Conservation (phyloP, 208 protist genomes). For the Hexamita inflata region DNA sequence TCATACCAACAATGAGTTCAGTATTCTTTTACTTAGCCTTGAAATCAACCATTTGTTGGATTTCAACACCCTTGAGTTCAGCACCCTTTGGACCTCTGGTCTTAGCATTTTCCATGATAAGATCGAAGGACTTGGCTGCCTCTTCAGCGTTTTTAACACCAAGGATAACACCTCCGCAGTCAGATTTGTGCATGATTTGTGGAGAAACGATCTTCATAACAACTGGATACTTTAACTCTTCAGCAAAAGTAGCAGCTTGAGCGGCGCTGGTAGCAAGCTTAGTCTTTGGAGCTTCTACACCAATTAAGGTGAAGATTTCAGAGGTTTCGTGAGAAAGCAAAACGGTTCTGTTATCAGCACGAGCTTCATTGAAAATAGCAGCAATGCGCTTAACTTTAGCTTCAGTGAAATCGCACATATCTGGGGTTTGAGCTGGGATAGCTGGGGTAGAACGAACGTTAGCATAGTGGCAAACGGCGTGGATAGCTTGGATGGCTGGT, state of each 20-base stretch:
- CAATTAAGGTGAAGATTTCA: constrained; percentile 32
- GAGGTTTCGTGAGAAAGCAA: constrained; percentile 42
- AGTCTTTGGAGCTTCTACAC: constrained; percentile 26
- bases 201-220: constrained; percentile 44
- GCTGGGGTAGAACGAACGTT: constrained; percentile 2
- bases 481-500: constrained; percentile 31
- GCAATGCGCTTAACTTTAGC: not conserved
- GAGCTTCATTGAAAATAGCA: constrained; percentile 21
- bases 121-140: constrained; percentile 17
- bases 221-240: constrained; percentile 37
- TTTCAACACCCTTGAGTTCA: constrained; percentile 23
- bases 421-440: not conserved
- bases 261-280: constrained; percentile 35
- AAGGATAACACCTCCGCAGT: constrained; percentile 42
- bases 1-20: constrained; percentile 43
- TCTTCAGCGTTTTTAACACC: constrained; percentile 29
- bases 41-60: constrained; percentile 37
- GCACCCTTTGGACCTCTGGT: constrained; percentile 18
- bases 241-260: constrained; percentile 34
- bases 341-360: constrained; percentile 23
- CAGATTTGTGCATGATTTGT: constrained; percentile 44
- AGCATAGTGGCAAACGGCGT: constrained; percentile 24
- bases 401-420: not conserved
- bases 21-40: constrained; percentile 18
- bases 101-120: constrained; percentile 31